phyloP scores from a whole-genome alignment of 106 monocot species.

The Acanthochlamys bracteata region DNA sequence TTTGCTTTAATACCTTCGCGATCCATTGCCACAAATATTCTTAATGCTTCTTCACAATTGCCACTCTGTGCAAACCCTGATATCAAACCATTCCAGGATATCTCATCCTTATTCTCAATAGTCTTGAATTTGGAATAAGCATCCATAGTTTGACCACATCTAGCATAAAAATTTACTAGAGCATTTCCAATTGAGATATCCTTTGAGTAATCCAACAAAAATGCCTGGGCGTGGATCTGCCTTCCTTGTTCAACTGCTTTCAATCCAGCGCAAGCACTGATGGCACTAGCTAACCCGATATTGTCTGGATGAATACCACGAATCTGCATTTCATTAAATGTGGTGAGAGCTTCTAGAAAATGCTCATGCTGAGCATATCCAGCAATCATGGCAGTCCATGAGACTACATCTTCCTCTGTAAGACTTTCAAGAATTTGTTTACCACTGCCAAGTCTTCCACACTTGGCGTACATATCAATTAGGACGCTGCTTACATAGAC shows the following conservation, averaged over 20 bases:
- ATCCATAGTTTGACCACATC: conserved; percentile 48
- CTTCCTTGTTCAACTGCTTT: conserved; percentile 44
- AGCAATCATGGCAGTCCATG: conserved; percentile 92
- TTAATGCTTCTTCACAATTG: conserved; percentile 55
- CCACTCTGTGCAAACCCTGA: conserved; percentile 82
- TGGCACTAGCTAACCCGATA: conserved; percentile 67
- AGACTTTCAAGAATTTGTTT: conserved; percentile 41
- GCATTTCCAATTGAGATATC: conserved; percentile 79
- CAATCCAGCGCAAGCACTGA: conserved; percentile 69
- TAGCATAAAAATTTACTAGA: conserved; percentile 68
- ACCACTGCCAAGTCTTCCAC: conserved; percentile 44
- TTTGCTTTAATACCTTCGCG: conserved; percentile 32
- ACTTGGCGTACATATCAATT: conserved; percentile 87
- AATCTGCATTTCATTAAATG: conserved; percentile 49
- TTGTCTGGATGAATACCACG: conserved; percentile 51
- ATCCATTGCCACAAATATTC: conserved; percentile 50
- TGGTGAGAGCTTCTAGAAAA: conserved; percentile 56
- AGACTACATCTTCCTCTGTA: conserved; percentile 59
- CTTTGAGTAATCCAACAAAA: conserved; percentile 36
- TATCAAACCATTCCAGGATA: conserved; percentile 88
- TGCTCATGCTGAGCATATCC: conserved; percentile 65
- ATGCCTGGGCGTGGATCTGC: conserved; percentile 63
- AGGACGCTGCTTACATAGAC: conserved; percentile 62
- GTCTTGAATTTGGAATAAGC: conserved; percentile 49
- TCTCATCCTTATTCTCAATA: conserved; percentile 47